Base-by-base conservation (phyloP, 202 grass and related monocot genomes). In the Carex sylvatica region DNA sequence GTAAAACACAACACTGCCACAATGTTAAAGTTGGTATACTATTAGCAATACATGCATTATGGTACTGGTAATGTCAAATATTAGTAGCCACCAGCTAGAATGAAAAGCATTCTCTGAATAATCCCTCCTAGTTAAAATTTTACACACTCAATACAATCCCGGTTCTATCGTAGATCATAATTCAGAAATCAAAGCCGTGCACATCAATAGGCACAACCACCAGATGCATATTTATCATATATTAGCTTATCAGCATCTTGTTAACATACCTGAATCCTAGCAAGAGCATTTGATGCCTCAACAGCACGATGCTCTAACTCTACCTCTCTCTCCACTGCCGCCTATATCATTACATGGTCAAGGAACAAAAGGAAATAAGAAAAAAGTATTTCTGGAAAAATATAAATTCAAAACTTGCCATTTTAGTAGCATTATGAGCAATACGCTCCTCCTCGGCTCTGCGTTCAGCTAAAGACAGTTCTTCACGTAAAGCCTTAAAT, bases 271-370 rank as follows among this genome's bases (percentile, higher is more conserved):
- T 99, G 96, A 74, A 96, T 96, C 93, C 96, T 95, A 88, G 96
- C 96, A 87, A 99, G 93, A 84, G 96, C 96, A 88, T 93, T 99
- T 79, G 96, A 99, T 76, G 96, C 93, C 81, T 99, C 96, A 11
- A 99, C 93, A 86, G 96, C 96, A 56, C 93, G 93, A 83, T 99
- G 96, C 68, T 99, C 96, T 83, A 99, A 83, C 84, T 99, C 96
- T 75, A 99, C 89, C 83, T 99, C 96, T 93, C 96, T 96, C 81
- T 96, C 91, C 78, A 99, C 93, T 78, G 96, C 96, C 86, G 93
- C 89, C 96, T 99, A 89, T 69, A 75, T 85, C 80, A 81, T 88
- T 73, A 84, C 81, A 77, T 72, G 60, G 77, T 69, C 69, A 53
- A 56, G 66, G 46, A 23, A 70, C 81, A 84, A 46, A 46, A 81